Conservation (phyloP, 768 basidiomycete genomes). For the Boletus reticuloceps region DNA sequence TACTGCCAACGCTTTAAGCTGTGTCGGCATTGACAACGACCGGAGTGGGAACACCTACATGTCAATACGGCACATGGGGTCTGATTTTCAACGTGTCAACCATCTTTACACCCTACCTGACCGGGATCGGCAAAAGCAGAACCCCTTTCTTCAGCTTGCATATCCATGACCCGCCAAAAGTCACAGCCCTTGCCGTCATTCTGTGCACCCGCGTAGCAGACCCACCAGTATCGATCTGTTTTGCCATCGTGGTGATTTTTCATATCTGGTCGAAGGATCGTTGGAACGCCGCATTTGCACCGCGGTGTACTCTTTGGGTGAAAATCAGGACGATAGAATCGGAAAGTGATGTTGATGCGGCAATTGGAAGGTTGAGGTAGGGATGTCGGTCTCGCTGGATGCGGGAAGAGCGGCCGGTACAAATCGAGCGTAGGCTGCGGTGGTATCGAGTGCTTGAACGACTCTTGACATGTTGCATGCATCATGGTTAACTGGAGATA, state of each 20-base stretch:
- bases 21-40: background rate
- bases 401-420: constrained; percentile 60
- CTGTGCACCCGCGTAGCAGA: constrained; percentile 76
- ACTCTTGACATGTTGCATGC: constrained; percentile 83
- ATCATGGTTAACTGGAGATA: constrained; percentile 68
- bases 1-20: background rate
- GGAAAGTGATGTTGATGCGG: constrained; percentile 83
- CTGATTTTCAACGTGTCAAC: background rate
- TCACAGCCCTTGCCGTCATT: constrained; percentile 82
- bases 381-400: constrained; percentile 17
- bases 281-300: constrained; percentile 73
- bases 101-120: background rate
- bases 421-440: constrained; percentile 69
- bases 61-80: background rate
- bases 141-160: constrained; percentile 63
- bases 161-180: constrained; percentile 73
- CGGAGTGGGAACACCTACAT: constrained; percentile 1
- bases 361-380: constrained; percentile 52
- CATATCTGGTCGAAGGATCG: constrained; percentile 74
- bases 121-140: constrained; percentile 34
- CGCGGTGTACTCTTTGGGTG: constrained; percentile 59
- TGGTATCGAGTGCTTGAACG: constrained; percentile 77
- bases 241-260: constrained; percentile 59
- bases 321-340: constrained; percentile 85
- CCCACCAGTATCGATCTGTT: constrained; percentile 67